Base-by-base conservation (phyloP, 164 flowering plant genomes). In the Santalum album region DNA sequence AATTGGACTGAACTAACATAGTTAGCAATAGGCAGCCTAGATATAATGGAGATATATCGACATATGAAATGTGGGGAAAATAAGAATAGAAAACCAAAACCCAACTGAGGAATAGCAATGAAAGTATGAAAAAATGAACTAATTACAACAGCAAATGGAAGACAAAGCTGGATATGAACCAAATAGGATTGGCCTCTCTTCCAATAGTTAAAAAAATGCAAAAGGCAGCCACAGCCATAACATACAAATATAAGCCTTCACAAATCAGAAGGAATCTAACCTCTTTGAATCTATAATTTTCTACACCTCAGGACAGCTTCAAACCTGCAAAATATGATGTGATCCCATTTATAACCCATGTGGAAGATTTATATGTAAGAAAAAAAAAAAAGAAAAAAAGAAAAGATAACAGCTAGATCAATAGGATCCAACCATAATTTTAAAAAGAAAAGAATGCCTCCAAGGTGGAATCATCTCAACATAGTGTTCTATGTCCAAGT, bases 111-210 rank as follows among this genome's bases (percentile, higher is more conserved):
- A 55, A 10, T 11, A 55, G 18, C 21, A 43, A 42, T 39, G 15
- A 10, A 21, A 54, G 57, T 6, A 12, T 16, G 32, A 22, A 16
- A 35, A 34, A 20, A 9, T 51, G 15, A 19, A 51, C 52, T 56
- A 63, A 63, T 63, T 63, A 63, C 67, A 63, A 44, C 17, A 17
- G 32, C 19, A 42, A 29, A 55, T 27, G 32, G 49, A 61, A 21
- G 18, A 44, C 1, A 56, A 60, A 49, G 19, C 54, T 25, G 15
- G 17, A 1, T 4, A 38, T 38, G 12, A 40, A 42, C 19, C 36
- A 42, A 25, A 12, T 12, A 15, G 29, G 17, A 38, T 0, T 1
- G 34, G 1, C 42, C 52, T 42, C 51, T 42, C 23, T 49, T 19
- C 36, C 48, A 29, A 23, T 36, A 15, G 22, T 18, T 35, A 4